Evolutionary conservation across 768 basidiomycete genomes (phyloP).

Genomic region (Phanerochaete sordida): DNA sequence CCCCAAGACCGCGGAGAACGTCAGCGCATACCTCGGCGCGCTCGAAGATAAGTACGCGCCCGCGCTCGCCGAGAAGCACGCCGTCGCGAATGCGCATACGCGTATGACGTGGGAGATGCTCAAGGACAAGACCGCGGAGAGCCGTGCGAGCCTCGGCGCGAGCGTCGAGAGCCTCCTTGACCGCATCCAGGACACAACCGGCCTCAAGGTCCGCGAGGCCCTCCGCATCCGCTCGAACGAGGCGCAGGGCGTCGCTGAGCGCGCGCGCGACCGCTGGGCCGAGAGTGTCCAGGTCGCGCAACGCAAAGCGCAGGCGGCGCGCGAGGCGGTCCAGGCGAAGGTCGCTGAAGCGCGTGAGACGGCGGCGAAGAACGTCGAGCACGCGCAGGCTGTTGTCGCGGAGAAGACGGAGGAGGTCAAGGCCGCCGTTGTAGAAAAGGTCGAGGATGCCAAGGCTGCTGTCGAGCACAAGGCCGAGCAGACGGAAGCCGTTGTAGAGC

Average conservation of each 20-base stretch:
- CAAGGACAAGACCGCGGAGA: conserved; percentile 46
- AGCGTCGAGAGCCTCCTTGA: conserved; percentile 48
- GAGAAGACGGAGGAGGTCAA: conserved; percentile 10
- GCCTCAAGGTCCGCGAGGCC: conserved; percentile 65
- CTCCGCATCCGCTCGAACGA: conserved; percentile 23
- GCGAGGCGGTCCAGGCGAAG: not conserved
- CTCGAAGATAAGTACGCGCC: conserved; percentile 76
- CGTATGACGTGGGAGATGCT: conserved; percentile 56
- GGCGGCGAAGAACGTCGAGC: not conserved
- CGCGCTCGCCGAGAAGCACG: conserved; percentile 62
- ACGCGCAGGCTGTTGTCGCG: conserved; percentile 1
- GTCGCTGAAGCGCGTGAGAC: not conserved
- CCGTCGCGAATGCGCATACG: conserved; percentile 56
- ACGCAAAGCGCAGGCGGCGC: not conserved
- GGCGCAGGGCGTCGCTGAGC: not conserved
- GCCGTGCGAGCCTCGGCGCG: conserved; percentile 39
- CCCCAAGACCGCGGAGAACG: conserved; percentile 73
- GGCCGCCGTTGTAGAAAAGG: not conserved
- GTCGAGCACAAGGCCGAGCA: not conserved
- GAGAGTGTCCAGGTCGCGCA: not conserved
- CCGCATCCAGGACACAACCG: conserved; percentile 64
- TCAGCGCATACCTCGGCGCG: conserved; percentile 58
- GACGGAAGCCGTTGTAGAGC: not conserved
- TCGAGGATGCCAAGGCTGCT: not conserved
- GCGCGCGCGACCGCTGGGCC: not conserved